phyloP scores from a whole-genome alignment of 2,329 filamentous ascomycete genomes.

The Ophiostoma ulmi region DNA sequence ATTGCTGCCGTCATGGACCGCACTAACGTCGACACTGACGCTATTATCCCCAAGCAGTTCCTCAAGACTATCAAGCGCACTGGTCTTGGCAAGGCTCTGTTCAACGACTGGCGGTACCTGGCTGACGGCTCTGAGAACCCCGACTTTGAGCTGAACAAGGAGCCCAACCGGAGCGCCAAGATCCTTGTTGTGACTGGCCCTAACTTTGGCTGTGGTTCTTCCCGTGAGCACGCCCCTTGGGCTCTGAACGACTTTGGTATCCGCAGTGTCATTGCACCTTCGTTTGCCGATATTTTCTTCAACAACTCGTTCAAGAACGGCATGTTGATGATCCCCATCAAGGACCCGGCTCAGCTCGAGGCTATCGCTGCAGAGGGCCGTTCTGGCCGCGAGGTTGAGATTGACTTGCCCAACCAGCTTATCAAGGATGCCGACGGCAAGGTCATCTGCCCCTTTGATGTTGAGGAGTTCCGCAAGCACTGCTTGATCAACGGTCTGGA shows the following conservation, averaged over 20 bases:
- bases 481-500: constrained; percentile 90
- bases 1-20: constrained; percentile 82
- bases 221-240: constrained; percentile 94
- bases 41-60: constrained; percentile 99
- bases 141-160: constrained; percentile 84
- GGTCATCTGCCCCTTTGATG: constrained; percentile 72
- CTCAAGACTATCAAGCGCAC: constrained; percentile 98
- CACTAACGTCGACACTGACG: constrained; percentile 95
- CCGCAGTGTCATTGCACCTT: constrained; percentile 85
- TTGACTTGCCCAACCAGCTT: constrained; percentile 79
- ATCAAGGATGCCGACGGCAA: constrained; percentile 72
- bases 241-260: constrained; percentile 95
- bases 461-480: constrained; percentile 91
- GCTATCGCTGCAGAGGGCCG: constrained; percentile 70
- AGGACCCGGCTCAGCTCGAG: constrained; percentile 60
- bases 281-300: constrained; percentile 89
- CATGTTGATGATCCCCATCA: constrained; percentile 83
- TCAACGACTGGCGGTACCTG: constrained; percentile 77
- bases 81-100: constrained; percentile 81
- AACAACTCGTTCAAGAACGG: constrained; percentile 99
- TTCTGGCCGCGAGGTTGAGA: constrained; percentile 76
- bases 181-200: constrained; percentile 86
- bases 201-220: constrained; percentile 93
- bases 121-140: constrained; percentile 68
- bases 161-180: constrained; percentile 76